A percentile compares a stretch with the other conserved stretches of the same genome.
Conservation (phyloP, 1,139 yeast species). For the Yamadazyma dendronema region DNA sequence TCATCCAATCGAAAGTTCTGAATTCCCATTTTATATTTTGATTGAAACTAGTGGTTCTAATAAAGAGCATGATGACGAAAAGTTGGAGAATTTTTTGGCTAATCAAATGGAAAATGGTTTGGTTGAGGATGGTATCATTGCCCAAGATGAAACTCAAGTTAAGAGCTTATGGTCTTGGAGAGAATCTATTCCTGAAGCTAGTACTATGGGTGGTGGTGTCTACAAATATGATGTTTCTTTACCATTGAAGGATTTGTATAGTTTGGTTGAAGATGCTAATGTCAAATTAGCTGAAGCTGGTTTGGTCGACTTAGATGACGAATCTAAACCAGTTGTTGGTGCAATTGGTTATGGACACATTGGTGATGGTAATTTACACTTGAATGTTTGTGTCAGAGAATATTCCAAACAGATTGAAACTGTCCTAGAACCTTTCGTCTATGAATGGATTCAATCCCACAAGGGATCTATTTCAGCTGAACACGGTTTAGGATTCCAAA, state of each 20-base stretch:
- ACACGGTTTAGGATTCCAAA: constrained; percentile 96
- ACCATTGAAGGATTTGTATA: constrained; percentile 77
- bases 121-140: constrained; percentile 89
- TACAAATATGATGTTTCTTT: constrained; percentile 94
- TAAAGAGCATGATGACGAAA: constrained; percentile 79
- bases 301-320: constrained; percentile 64
- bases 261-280: constrained; percentile 72
- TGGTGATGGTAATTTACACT: constrained; percentile 94
- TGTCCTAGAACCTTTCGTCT: constrained; percentile 86
- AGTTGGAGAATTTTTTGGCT: constrained; percentile 78
- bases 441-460: constrained; percentile 75
- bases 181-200: constrained; percentile 88
- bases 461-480: constrained; percentile 94
- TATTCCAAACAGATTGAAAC: constrained; percentile 76
- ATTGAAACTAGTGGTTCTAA: constrained; percentile 95
- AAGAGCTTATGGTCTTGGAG: constrained; percentile 91
- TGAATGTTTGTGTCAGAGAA: constrained; percentile 86
- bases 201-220: constrained; percentile 85
- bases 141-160: constrained; percentile 90
- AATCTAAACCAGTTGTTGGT: constrained; percentile 70
- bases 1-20: constrained; percentile 76
- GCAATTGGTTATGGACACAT: constrained; percentile 95
- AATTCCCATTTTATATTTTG: constrained; percentile 82
- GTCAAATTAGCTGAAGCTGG: constrained; percentile 54
- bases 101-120: constrained; percentile 78